Evolutionary conservation across 2,329 filamentous ascomycete species (phyloP), one percentile per base, ranked within the genome.

Genomic region (Hypomyces rosellus): DNA sequence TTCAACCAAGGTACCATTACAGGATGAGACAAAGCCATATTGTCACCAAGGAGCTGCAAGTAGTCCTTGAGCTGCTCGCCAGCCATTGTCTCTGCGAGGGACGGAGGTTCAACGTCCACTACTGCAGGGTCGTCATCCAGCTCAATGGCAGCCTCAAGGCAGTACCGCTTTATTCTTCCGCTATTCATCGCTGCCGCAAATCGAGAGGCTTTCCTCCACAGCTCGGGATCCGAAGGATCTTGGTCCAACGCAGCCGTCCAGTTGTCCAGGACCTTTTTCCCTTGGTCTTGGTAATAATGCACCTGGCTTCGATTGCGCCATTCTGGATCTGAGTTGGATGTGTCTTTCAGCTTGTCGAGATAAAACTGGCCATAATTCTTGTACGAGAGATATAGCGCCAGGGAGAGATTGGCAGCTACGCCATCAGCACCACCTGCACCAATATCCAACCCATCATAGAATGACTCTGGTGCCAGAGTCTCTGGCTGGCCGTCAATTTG

Each of bases 291-390:
- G 15, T 59, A 50, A 36, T 68, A 67, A 36, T 54, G 57, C 11
- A 69, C 49, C 34, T 59, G 61, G 7, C 45, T 22, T 38, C 61
- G 60, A 1, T 54, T 48, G 25, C 59, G 60, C 65, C 75, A 66
- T 80, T 71, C 59, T 76, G 83, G 57, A 86, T 80, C 51, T 71
- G 74, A 64, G n/a, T 49, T 50, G 5, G 45, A 51, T 34, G 56
- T 50, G 16, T 71, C 69, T 49, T 66, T 70, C 3, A 69, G 57
- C 47, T 65, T 68, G 49, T 99, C 92, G n/a, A 99, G 74, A 51
- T 86, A 74, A 63, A 95, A 96, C 63, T 97, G 89, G 39, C 90
- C 93, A 69, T 92, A 85, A 60, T 97, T 99, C 68, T 97, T 99
- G 74, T 95, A 89, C 1, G 92, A 88, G 7, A 99, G 78, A 62